A percentile compares a stretch with the other conserved stretches of the same genome.
These are phyloP conservation scores for Populus davidiana DNA, from an alignment of 345 rosid genomes.

Conservation along the genomic window DNA sequence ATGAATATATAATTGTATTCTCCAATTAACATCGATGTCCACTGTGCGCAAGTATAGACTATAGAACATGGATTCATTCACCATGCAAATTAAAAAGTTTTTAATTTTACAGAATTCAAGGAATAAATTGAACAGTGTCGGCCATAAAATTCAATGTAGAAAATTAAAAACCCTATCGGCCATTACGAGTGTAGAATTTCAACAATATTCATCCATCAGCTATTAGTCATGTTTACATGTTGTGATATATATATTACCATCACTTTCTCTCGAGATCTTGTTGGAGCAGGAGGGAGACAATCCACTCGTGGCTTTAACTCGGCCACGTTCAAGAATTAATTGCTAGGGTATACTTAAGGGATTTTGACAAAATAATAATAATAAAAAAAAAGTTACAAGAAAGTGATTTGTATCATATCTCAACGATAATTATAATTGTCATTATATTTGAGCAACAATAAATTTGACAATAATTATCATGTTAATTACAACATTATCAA, in stretches of 20 bases:
- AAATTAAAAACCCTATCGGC: not conserved
- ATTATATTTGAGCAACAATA: not conserved
- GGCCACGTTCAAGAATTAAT: conserved; percentile 26
- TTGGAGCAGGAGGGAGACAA: conserved; percentile 45
- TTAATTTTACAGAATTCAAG: not conserved
- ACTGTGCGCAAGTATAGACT: not conserved
- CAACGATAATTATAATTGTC: not conserved
- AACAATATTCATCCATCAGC: not conserved
- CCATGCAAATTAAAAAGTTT: not conserved
- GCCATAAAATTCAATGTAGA: not conserved
- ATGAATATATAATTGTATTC: not conserved
- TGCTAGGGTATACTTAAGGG: not conserved
- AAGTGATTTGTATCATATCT: not conserved
- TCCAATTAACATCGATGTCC: not conserved
- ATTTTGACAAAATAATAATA: not conserved
- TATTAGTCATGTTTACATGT: not conserved
- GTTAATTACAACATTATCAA: not conserved
- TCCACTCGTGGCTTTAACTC: conserved; percentile 33
- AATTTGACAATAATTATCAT: not conserved
- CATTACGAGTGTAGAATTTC: not conserved
- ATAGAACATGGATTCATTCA: not conserved
- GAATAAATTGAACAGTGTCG: not conserved
- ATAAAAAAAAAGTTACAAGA: not conserved
- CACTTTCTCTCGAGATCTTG: conserved; percentile 23
- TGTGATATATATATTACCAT: not conserved